Evolutionary conservation across 768 basidiomycete species (phyloP).

Genomic region (Tulasnella sp.): DNA sequence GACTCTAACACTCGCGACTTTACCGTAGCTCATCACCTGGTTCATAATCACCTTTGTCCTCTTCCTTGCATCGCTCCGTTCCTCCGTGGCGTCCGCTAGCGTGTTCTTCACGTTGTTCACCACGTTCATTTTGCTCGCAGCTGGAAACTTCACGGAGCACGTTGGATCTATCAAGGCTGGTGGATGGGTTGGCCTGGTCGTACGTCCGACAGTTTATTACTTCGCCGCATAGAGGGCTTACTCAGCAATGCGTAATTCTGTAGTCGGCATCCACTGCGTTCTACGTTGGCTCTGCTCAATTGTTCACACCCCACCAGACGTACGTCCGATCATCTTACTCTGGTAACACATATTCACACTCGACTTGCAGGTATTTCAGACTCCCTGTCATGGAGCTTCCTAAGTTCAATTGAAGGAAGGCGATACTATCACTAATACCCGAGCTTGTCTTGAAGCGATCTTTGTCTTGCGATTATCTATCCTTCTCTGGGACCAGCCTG

Average conservation of each 20-base stretch:
- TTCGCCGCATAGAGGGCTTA: background rate
- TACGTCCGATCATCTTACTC: no score
- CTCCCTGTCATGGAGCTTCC: no score
- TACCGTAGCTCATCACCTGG: constrained; percentile 48
- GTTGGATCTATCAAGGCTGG: constrained; percentile 23
- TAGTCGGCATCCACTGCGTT: constrained; percentile 8
- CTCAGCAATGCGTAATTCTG: background rate
- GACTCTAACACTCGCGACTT: background rate
- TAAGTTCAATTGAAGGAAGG: no score
- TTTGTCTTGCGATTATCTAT: no score
- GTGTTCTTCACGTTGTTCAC: constrained; percentile 43
- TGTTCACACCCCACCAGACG: constrained; percentile 2
- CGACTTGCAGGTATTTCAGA: no score
- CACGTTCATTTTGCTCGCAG: constrained; percentile 39
- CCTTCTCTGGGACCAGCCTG: no score
- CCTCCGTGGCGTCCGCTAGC: constrained; percentile 37
- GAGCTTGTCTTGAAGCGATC: no score
- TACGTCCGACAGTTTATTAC: background rate
- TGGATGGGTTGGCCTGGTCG: constrained; percentile 19
- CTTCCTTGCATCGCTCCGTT: constrained; percentile 36
- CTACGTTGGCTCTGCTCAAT: background rate
- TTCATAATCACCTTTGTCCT: constrained; percentile 41
- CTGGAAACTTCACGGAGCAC: constrained; percentile 29
- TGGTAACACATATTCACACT: no score
- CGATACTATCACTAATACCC: no score